phyloP scores from a whole-genome alignment of 73 alveolate genomes.

The Blepharisma stoltei region DNA sequence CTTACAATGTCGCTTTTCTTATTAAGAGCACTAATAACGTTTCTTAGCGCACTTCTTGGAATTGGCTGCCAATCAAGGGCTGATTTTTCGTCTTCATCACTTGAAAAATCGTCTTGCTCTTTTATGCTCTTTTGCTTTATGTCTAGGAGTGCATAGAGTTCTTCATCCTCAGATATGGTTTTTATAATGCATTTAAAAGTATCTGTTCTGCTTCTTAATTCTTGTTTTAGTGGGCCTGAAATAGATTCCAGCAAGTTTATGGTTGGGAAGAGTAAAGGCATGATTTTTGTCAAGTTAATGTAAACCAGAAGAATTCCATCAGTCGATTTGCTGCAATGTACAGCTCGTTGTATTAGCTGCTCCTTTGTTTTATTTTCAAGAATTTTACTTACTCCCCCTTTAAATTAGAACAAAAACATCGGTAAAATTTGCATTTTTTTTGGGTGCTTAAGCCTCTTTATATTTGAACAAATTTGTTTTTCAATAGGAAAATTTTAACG shows the following conservation, averaged over 20 bases:
- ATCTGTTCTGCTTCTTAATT: conserved; percentile 70
- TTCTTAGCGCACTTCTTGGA: conserved; percentile 59
- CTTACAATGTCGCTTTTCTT: conserved; percentile 83
- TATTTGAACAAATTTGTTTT: too few species aligned
- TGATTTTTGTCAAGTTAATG: conserved; percentile 73
- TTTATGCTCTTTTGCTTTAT: conserved; percentile 43
- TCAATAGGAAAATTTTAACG: too few species aligned
- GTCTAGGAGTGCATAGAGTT: conserved; percentile 73
- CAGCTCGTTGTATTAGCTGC: conserved; percentile 66
- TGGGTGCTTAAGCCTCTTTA: too few species aligned
- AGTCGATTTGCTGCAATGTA: conserved; percentile 60
- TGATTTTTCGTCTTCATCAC: conserved; percentile 86
- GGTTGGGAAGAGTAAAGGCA: conserved; percentile 75
- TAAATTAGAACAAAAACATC: too few species aligned
- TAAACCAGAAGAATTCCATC: conserved; percentile 74
- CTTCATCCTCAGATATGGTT: conserved; percentile 77
- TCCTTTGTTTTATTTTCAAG: conserved; percentile 59
- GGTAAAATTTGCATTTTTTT: too few species aligned
- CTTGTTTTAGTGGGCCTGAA: conserved; percentile 81
- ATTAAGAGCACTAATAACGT: conserved; percentile 70
- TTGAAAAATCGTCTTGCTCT: conserved; percentile 68
- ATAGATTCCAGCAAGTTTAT: conserved; percentile 67
- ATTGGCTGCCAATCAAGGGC: conserved; percentile 91
- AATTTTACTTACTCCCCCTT: too few species aligned
- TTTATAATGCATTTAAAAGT: conserved; percentile 84